These are phyloP conservation scores for Umbelopsis sp. DNA, from an alignment of 192 early-diverging fungal species.

Conservation along the genomic window DNA sequence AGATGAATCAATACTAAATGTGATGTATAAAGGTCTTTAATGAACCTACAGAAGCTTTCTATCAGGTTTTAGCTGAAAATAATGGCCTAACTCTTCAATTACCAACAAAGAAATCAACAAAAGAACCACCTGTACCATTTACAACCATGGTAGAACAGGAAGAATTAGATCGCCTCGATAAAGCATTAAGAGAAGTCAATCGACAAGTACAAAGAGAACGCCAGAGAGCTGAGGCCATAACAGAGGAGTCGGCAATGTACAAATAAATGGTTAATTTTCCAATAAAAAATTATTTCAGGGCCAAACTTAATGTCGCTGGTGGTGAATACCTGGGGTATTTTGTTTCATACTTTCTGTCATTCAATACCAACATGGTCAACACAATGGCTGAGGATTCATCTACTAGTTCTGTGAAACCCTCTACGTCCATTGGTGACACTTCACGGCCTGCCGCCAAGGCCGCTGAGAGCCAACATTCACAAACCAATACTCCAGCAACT, in stretches of 20 bases:
- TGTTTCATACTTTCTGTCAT: neutral
- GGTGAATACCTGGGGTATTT: neutral
- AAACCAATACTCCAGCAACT: neutral
- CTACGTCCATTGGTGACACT: neutral
- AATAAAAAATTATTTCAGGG: slow-evolving; percentile 13
- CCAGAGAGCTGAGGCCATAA: slow-evolving; percentile 20
- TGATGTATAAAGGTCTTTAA: slow-evolving; percentile 36
- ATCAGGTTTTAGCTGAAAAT: slow-evolving; percentile 32
- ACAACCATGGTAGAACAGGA: slow-evolving; percentile 38
- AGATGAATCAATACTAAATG: neutral
- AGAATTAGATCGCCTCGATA: slow-evolving; percentile 35
- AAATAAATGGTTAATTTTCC: slow-evolving; percentile 16
- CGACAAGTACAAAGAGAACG: slow-evolving; percentile 25
- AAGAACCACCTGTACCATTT: slow-evolving; percentile 26
- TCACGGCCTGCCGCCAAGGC: neutral
- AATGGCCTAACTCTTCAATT: slow-evolving; percentile 29
- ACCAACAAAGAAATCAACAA: slow-evolving; percentile 34
- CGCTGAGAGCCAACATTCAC: neutral
- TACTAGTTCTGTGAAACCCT: neutral
- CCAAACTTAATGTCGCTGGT: neutral
- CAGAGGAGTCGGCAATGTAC: slow-evolving; percentile 4
- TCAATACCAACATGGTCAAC: neutral
- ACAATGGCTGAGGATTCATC: neutral
- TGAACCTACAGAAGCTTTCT: slow-evolving; percentile 41
- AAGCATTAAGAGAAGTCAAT: slow-evolving; percentile 37